phyloP scores from a whole-genome alignment of 257 asterid genomes.

The Rehmannia glutinosa region DNA sequence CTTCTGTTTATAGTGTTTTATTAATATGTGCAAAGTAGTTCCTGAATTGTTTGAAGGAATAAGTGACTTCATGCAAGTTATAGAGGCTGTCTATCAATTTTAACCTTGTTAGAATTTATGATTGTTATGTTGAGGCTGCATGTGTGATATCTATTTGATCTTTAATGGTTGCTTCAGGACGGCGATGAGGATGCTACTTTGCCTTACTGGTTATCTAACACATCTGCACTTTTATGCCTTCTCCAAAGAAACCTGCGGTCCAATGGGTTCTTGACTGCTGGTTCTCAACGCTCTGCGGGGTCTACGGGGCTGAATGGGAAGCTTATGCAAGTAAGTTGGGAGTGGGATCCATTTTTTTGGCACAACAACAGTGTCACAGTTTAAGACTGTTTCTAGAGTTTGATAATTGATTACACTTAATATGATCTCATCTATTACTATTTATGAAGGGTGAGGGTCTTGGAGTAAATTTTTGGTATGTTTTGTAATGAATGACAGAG shows the following conservation, averaged over 20 bases:
- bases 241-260: constrained; percentile 88
- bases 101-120: neutral
- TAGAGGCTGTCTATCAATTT: neutral
- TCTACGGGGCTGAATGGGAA: constrained; percentile 76
- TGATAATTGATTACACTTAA: neutral
- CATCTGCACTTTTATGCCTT: constrained; percentile 94
- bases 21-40: constrained; percentile 5
- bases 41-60: neutral
- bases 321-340: constrained; percentile 60
- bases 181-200: constrained; percentile 69
- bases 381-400: neutral
- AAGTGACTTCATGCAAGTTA: neutral
- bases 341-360: neutral
- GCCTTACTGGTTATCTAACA: constrained; percentile 95
- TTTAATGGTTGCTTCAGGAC: constrained; percentile 42
- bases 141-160: constrained; percentile 3
- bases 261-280: constrained; percentile 71
- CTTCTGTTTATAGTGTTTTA: constrained; percentile 3
- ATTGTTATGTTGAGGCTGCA: constrained; percentile 7
- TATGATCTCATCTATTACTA: too few relatives aligned
- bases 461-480: too few relatives aligned
- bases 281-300: constrained; percentile 78
- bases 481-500: too few relatives aligned
- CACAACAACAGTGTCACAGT: neutral
- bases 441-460: too few relatives aligned